Evolutionary conservation across 2,329 filamentous ascomycete genomes (phyloP), one percentile per base, ranked within the genome.

Genomic region (Acephala macrosclerotiorum): DNA sequence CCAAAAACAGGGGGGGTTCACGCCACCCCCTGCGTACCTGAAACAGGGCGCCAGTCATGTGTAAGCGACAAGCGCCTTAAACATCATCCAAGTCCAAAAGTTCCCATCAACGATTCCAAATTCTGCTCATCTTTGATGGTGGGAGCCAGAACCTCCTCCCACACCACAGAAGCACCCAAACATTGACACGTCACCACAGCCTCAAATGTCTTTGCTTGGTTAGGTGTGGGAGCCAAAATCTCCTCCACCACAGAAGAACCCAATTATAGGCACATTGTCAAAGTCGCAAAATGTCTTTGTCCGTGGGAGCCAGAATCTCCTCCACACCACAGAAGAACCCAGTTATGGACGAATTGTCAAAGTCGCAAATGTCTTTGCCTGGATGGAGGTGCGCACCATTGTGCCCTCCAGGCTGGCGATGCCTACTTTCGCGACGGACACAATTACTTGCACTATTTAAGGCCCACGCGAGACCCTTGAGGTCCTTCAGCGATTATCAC

Each of bases 221-320:
- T 33, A 33, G 29, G 29, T 16, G 45, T 61, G 47, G 22, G 45
- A 63, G 51, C 61, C 61, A 63, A 53, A 63, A 58, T 58, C 61
- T 58, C 36, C 61, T 63, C 33, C 45, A 61, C 26, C 36, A 47
- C 26, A 25, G 47, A 51, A 51, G 29, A 45, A 25, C 59, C 29
- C 29, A 33, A 33, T 33, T 33, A 33, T 33, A 33, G 29, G 29
- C 29, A 33, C 29, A 33, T 33, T 33, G 9, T 33, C 29, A 33
- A 33, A 33, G 29, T 33, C 29, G 29, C 29, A 33, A 57, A 42
- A 57, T 40, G 22, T 63, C 55, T 25, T 61, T 40, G 45, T 47
- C 45, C 18, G 45, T 61, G 47, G 22, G 45, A 63, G 51, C 61
- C 61, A 63, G 61, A 63, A 58, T 58, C 61, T 58, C 36, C 61